Conservation (phyloP, 371 early-diverging fungal genomes). For the Vittaforma corneae region DNA sequence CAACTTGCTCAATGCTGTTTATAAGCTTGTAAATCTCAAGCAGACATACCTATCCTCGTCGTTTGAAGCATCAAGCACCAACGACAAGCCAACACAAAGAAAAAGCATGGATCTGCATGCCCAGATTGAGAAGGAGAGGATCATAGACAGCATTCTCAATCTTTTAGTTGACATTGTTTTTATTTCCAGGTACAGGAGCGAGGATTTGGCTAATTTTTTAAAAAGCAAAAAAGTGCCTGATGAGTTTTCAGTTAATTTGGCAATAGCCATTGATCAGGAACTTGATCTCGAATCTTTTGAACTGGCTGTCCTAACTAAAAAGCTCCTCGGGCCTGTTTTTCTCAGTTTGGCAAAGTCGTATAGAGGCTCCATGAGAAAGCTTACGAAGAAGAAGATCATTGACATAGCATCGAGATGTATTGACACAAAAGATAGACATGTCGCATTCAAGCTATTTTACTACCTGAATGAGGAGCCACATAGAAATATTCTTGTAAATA, state of each 20-base stretch:
- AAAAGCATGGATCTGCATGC: slow-evolving; percentile 6
- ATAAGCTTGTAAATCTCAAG: slow-evolving; percentile 23
- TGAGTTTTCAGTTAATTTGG: slow-evolving; percentile 36
- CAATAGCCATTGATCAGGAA: slow-evolving; percentile 9
- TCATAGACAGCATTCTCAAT: slow-evolving; percentile 28
- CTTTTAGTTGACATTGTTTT: slow-evolving; percentile 39
- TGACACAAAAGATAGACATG: neutral
- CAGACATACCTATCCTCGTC: neutral
- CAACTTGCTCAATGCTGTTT: slow-evolving; percentile 13
- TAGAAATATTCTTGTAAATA: slow-evolving; percentile 5
- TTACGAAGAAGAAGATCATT: slow-evolving; percentile 37
- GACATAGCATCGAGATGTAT: slow-evolving; percentile 11
- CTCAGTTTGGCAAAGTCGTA: slow-evolving; percentile 30
- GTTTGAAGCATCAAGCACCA: neutral
- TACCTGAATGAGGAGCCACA: slow-evolving; percentile 30
- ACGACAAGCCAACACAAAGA: neutral
- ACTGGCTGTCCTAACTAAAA: slow-evolving; percentile 30
- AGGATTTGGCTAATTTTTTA: slow-evolving; percentile 21
- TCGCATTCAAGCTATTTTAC: slow-evolving; percentile 38
- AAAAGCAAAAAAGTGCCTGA: slow-evolving; percentile 33
- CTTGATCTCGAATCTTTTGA: slow-evolving; percentile 37
- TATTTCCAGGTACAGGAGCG: slow-evolving; percentile 16
- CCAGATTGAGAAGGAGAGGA: slow-evolving; percentile 23
- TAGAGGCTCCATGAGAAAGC: slow-evolving; percentile 26
- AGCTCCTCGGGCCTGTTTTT: slow-evolving; percentile 28